These are phyloP conservation scores for Hyaloraphidium curvatum DNA, from an alignment of 192 early-diverging fungal genomes.

Conservation along the genomic window DNA sequence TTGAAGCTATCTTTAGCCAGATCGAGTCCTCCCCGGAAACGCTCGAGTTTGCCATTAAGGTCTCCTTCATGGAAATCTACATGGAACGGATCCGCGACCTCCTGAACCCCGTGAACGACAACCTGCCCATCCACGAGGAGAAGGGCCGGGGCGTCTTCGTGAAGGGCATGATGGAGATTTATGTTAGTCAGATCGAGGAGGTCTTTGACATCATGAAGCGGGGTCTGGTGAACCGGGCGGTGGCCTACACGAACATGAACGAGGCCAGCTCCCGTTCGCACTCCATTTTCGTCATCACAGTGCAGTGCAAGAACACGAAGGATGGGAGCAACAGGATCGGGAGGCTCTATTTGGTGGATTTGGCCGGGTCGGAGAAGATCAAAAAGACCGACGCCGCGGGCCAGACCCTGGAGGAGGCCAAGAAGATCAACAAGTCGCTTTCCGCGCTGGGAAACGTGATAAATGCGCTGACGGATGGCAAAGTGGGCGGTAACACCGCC, in stretches of 20 bases:
- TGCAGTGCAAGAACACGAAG: conserved; percentile 80
- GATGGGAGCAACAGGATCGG: conserved; percentile 80
- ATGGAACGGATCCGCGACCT: conserved; percentile 98
- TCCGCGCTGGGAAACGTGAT: conserved; percentile 99
- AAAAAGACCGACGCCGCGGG: conserved; percentile 90
- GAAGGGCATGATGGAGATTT: conserved; percentile 90
- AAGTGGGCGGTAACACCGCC: conserved; percentile 24
- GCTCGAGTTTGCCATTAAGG: conserved; percentile 94
- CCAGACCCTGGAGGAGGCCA: conserved; percentile 97
- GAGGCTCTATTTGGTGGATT: conserved; percentile 87
- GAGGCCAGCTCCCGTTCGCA: conserved; percentile 94
- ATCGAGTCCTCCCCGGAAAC: conserved; percentile 80
- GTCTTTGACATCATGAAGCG: conserved; percentile 96
- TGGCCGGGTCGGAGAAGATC: conserved; percentile 96
- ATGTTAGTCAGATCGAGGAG: conserved; percentile 84
- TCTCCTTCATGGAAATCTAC: conserved; percentile 99
- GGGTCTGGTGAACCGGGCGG: conserved; percentile 69
- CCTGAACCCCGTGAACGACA: conserved; percentile 72
- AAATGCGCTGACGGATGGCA: conserved; percentile 94
- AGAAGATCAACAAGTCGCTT: conserved; percentile 98
- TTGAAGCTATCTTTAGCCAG: conserved; percentile 81
- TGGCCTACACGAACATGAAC: conserved; percentile 95
- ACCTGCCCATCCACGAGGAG: conserved; percentile 93
- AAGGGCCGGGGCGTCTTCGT: conserved; percentile 94
- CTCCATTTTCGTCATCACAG: conserved; percentile 94